Percentiles rank a stretch among this genome's conserved stretches.
These are phyloP conservation scores for Macaranga tanarius DNA, from an alignment of 441 rosid genomes.

Conservation along the genomic window DNA sequence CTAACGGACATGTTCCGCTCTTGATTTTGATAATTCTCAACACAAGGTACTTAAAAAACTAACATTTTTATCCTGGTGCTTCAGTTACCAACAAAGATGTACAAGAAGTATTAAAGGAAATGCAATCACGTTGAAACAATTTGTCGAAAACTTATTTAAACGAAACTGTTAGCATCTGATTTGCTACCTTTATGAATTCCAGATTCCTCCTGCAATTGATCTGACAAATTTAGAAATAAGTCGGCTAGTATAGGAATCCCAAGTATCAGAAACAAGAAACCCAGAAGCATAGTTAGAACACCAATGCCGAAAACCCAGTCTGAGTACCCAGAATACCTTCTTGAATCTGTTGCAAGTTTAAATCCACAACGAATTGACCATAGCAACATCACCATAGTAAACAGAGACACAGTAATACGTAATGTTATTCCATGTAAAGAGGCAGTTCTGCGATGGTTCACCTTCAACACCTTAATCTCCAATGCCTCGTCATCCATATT, in stretches of 20 bases:
- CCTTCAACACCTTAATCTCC: constrained; percentile 17
- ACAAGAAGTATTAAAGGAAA: background rate
- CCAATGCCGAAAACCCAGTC: constrained; percentile 34
- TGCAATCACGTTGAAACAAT: background rate
- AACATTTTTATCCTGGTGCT: background rate
- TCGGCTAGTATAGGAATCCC: constrained; percentile 34
- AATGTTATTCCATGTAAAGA: constrained; percentile 11
- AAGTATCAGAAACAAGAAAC: constrained; percentile 28
- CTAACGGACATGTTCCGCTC: background rate
- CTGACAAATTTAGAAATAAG: constrained; percentile 30
- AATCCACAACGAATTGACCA: constrained; percentile 34
- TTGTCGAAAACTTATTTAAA: background rate
- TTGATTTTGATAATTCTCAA: background rate
- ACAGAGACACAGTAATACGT: constrained; percentile 13
- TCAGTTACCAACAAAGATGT: background rate
- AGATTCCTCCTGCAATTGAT: constrained; percentile 28
- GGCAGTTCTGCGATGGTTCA: constrained; percentile 3
- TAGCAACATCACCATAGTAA: constrained; percentile 28
- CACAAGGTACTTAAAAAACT: background rate
- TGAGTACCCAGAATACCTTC: constrained; percentile 18
- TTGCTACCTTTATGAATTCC: constrained; percentile 24
- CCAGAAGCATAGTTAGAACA: constrained; percentile 23
- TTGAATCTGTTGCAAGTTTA: constrained; percentile 28
- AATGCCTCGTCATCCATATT: constrained; percentile 21
- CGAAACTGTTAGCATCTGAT: background rate